Evolutionary conservation across 176 grass and related monocot genomes (phyloP), one percentile per base, ranked within the genome.

Genomic region (Oryza punctata): DNA sequence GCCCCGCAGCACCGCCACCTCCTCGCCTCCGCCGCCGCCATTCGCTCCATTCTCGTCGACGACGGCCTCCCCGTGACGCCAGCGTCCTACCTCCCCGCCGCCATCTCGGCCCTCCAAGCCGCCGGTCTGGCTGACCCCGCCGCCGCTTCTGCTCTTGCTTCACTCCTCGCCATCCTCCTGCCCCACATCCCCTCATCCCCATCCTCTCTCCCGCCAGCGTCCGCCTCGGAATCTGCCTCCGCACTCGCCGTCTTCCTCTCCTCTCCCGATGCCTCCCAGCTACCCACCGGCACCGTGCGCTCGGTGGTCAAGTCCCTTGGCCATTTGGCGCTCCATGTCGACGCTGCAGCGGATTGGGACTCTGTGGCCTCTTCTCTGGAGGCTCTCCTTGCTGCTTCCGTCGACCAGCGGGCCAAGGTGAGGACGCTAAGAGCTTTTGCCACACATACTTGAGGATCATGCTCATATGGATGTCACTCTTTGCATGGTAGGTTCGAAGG

Each of bases 1-100:
- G 83, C 96, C 61, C 89, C 93, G 24, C 96, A 98, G 77, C 96
- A 98, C 82, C 96, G 93, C 52, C 96, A 98, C 85, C 91, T 98
- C 46, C 94, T 94, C 82, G 96, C 96, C 63, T 90, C 91, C 41
- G 93, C 93, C 82, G 96, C 87, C 85, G 96, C 93, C 76, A 93
- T 98, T 75, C 91, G 93, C 70, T 93, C 93, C 69, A 98, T 98
- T 40, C 85, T 98, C 67, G 82, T 78, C 32, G 96, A 98, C 57
- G 91, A 93, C 73, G 87, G 87, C 40, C 77, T 83, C 4, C 76
- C 87, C 46, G 87, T 95, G 25, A 82, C 91, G 19, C 87, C 93
- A 19, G 79, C 80, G 0, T 81, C 85, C 57, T 98, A 92, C 89
- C 76, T 98, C 77, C 88, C 89, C 24, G 87, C 93, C 1, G 89